These are phyloP conservation scores for Agaricus blazei DNA, from an alignment of 768 basidiomycete species.

Conservation along the genomic window DNA sequence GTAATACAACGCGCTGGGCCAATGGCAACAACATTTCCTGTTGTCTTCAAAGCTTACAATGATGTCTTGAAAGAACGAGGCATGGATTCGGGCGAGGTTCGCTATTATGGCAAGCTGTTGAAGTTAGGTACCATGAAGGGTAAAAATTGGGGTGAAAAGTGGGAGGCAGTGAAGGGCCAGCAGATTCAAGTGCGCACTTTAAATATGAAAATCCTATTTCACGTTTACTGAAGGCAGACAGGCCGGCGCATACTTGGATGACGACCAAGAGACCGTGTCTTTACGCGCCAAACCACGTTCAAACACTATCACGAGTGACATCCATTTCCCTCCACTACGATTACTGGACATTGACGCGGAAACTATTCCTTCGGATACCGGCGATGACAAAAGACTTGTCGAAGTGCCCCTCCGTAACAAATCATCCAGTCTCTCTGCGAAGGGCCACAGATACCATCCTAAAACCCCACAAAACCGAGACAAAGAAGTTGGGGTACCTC, in stretches of 20 bases:
- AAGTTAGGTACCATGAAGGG: constrained; percentile 82
- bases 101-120: constrained; percentile 77
- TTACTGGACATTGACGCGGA: constrained; percentile 8
- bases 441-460: not conserved
- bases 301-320: not conserved
- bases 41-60: constrained; percentile 83
- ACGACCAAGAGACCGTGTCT: constrained; percentile 3
- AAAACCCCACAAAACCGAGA: not conserved
- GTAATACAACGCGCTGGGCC: constrained; percentile 67
- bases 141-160: constrained; percentile 76
- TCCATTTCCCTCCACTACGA: not conserved
- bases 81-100: constrained; percentile 74
- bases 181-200: constrained; percentile 30
- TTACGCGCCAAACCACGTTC: constrained; percentile 10
- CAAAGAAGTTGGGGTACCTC: not conserved
- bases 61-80: constrained; percentile 70
- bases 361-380: not conserved
- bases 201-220: not conserved
- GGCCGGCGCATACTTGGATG: not conserved
- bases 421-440: constrained; percentile 1
- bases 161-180: constrained; percentile 63
- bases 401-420: constrained; percentile 2
- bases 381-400: not conserved
- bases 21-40: constrained; percentile 69
- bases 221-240: not conserved